phyloP scores from a whole-genome alignment of 768 basidiomycete species.

The Mycena floridula region DNA sequence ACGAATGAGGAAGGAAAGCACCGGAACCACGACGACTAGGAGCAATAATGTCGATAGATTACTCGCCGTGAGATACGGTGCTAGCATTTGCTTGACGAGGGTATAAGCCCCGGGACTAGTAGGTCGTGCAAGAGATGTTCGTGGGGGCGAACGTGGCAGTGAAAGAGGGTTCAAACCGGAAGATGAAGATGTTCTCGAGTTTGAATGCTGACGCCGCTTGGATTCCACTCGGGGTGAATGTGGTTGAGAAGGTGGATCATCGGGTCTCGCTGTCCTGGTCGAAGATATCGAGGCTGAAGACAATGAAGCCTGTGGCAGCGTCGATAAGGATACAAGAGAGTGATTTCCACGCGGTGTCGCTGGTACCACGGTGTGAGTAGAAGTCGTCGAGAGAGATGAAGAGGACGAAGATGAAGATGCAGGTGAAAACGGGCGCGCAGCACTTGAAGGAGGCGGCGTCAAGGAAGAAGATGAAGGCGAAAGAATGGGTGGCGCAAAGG shows the following conservation, averaged over 20 bases:
- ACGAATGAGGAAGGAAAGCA: constrained; percentile 45
- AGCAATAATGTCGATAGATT: constrained; percentile 35
- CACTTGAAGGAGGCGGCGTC: constrained; percentile 29
- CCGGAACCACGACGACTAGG: constrained; percentile 34
- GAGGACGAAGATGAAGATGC: constrained; percentile 58
- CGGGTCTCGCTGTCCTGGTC: constrained; percentile 20
- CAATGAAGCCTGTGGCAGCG: constrained; percentile 21
- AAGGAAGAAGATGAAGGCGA: constrained; percentile 17
- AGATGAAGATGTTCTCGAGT: background rate
- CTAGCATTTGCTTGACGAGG: constrained; percentile 41
- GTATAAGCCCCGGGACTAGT: constrained; percentile 28
- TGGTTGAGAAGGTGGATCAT: background rate
- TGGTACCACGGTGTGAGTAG: constrained; percentile 69
- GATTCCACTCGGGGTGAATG: constrained; percentile 1
- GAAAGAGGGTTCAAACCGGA: background rate
- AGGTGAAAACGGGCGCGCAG: constrained; percentile 29
- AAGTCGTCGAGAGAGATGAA: constrained; percentile 66
- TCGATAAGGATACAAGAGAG: constrained; percentile 17
- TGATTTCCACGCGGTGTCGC: constrained; percentile 28
- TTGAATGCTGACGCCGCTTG: background rate
- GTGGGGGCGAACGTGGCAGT: constrained; percentile 7
- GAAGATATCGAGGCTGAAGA: constrained; percentile 34
- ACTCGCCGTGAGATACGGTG: constrained; percentile 43
- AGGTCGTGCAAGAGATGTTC: constrained; percentile 10
- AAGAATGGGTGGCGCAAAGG: constrained; percentile 4